phyloP scores from a whole-genome alignment of 768 basidiomycete species.

The Amanita muscaria region DNA sequence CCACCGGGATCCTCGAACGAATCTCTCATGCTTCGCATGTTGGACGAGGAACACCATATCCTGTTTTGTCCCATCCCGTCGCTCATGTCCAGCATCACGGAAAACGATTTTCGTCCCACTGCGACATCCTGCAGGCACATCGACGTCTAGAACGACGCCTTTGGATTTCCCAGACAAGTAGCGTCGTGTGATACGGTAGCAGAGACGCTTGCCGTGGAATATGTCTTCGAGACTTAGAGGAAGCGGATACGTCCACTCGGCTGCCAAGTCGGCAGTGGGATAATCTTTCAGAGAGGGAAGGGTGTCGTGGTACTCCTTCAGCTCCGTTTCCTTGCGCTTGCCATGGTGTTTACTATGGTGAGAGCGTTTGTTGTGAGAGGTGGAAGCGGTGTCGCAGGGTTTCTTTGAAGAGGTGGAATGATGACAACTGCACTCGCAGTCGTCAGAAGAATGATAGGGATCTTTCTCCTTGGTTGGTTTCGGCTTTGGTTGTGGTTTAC shows the following conservation, averaged over 20 bases:
- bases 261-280: constrained; percentile 23
- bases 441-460: background rate
- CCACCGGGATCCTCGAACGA: constrained; percentile 5
- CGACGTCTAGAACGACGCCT: constrained; percentile 40
- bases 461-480: background rate
- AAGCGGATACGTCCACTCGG: constrained; percentile 36
- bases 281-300: constrained; percentile 7
- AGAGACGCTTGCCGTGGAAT: constrained; percentile 38
- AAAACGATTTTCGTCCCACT: constrained; percentile 47
- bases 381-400: background rate
- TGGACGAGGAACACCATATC: constrained; percentile 53
- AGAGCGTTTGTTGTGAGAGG: background rate
- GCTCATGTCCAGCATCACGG: constrained; percentile 46
- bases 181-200: constrained; percentile 47
- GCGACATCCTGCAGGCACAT: constrained; percentile 46
- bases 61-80: constrained; percentile 45
- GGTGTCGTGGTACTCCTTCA: constrained; percentile 11
- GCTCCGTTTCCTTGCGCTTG: background rate
- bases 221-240: constrained; percentile 50
- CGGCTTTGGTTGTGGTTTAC: constrained; percentile 16
- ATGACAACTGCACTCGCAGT: constrained; percentile 7
- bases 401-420: constrained; percentile 6
- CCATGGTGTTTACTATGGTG: background rate
- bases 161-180: constrained; percentile 35
- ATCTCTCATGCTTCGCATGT: constrained; percentile 38